Conservation (phyloP, 192 early-diverging fungal species). For the Podila horticola region DNA sequence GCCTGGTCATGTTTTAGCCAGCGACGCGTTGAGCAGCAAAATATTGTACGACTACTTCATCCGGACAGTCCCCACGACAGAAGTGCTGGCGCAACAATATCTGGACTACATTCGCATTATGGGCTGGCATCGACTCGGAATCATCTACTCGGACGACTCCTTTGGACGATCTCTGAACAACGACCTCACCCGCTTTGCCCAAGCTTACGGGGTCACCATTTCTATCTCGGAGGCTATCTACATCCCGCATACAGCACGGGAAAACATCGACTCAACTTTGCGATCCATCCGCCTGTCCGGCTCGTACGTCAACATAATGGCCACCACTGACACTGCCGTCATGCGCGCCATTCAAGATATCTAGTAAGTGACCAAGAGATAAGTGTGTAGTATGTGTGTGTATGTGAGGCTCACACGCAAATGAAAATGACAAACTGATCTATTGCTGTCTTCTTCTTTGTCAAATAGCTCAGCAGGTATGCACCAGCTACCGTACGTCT, state of each 20-base stretch:
- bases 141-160: slow-evolving; percentile 8
- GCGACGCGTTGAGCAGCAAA: slow-evolving; percentile 6
- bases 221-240: neutral
- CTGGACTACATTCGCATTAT: neutral
- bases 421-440: neutral
- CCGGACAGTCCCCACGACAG: neutral
- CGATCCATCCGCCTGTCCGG: neutral
- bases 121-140: slow-evolving; percentile 17
- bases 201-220: neutral
- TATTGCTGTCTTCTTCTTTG: neutral
- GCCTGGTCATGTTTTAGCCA: neutral
- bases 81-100: neutral
- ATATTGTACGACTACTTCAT: slow-evolving; percentile 8
- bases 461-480: neutral
- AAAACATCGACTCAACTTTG: neutral
- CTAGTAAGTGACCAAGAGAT: neutral
- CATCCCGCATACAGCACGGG: neutral
- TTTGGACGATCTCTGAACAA: neutral
- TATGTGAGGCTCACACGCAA: too few relatives aligned
- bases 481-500: slow-evolving; percentile 3
- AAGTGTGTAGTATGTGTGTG: too few relatives aligned
- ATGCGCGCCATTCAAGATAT: neutral
- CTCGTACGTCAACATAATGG: neutral
- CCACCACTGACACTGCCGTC: neutral
- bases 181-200: neutral